Percentiles rank a stretch among this genome's conserved stretches.
Conservation (phyloP, 768 basidiomycete species). For the Suillus clintonianus region DNA sequence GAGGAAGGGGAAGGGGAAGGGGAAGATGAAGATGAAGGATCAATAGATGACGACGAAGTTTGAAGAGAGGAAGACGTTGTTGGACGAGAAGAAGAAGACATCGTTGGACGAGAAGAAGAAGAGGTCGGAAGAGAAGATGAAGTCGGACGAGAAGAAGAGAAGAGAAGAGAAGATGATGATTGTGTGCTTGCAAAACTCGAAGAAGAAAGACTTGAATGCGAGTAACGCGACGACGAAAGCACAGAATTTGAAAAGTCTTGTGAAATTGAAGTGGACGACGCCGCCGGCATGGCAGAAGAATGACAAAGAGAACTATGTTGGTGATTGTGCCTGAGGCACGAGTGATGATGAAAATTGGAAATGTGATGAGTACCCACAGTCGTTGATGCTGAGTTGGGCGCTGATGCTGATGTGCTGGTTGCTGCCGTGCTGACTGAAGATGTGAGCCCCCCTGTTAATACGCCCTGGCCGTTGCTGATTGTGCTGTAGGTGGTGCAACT, state of each 20-base stretch:
- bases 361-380: conserved; percentile 1
- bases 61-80: background rate
- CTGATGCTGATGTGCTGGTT: background rate
- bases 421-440: too few species aligned
- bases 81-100: background rate
- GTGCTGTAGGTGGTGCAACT: conserved; percentile 55
- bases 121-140: background rate
- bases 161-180: too few species aligned
- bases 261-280: conserved; percentile 4
- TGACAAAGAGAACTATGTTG: background rate
- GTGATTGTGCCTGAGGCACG: background rate
- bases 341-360: conserved; percentile 1
- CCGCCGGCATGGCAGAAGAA: conserved; percentile 4
- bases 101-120: background rate
- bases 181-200: conserved; percentile 1
- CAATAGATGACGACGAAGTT: background rate
- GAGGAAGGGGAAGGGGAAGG: background rate
- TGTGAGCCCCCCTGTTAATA: conserved; percentile 29
- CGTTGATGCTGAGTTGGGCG: too few species aligned
- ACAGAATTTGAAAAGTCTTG: background rate
- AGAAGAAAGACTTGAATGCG: background rate
- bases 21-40: background rate
- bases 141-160: too few species aligned
- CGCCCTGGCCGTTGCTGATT: conserved; percentile 46
- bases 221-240: background rate